Base-by-base conservation (phyloP, 371 early-diverging fungal species). In the Fennellomyces sp. region DNA sequence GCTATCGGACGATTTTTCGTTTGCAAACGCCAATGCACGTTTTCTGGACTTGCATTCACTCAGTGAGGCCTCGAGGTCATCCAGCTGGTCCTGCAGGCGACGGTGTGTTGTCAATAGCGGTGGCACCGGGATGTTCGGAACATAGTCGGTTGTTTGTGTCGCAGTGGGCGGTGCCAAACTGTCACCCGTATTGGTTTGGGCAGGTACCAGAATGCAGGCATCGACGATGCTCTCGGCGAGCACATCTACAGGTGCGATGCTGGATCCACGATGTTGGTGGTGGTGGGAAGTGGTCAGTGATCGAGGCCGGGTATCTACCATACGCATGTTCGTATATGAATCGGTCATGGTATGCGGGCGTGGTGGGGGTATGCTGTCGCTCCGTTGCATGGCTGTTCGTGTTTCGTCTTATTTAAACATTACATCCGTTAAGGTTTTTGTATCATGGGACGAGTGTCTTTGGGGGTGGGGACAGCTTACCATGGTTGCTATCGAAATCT, bases 71-170 rank as follows among this genome's bases (percentile, higher is more conserved):
- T 75, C 71, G 30, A 71, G 49, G 3, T 67, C 66, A 57, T 68
- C 69, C 25, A 71, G 60, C 28, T 71, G 63, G 27, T 56, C 52
- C 23, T 75, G 71, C 13, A 80, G 58, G 2, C 66, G 59, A 10
- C 82, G 71, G 56, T 82, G 78, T 0, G 75, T 78, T 1, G 80
- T 76, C 21, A 78, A 58, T 11, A 82, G 64, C 1, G 82, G 82
- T 5, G 82, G 73, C 2, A 76, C 64, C 4, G 82, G 82, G 39
- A 82, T 82, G 51, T 68, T 63, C 23, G 82, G 82, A 21, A 72
- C 60, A 69, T 72, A 60, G 50, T 50, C 58, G 49, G 63, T 51
- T 15, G 64, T 50, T 26, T 52, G 72, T 51, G 54, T 28, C 15
- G 63, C 52, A 10, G 63, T 38, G 5, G 69, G 66, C 17, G 66